phyloP scores from a whole-genome alignment of 805 yeast species.

The Metschnikowia lachancei region DNA sequence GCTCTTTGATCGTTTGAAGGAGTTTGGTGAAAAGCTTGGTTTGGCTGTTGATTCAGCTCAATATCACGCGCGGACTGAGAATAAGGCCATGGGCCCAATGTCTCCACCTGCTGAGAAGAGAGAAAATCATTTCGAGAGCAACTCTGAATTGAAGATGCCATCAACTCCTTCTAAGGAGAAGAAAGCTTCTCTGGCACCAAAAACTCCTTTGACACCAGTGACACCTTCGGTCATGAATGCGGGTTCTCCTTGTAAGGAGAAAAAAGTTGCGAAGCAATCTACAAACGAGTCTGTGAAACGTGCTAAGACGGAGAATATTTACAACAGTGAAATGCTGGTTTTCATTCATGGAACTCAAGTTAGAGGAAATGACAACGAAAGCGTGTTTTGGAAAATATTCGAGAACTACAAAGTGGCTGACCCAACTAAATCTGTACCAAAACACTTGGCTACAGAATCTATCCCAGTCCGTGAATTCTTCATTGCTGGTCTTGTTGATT shows the following conservation, averaged over 20 bases:
- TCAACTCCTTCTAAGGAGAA: neutral
- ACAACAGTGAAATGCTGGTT: neutral
- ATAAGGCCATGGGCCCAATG: neutral
- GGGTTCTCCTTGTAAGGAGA: neutral
- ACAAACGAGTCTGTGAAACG: too few relatives aligned
- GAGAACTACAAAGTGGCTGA: constrained; percentile 1
- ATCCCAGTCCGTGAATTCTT: constrained; percentile 9
- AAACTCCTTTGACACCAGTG: too few relatives aligned
- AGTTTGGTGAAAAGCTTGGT: constrained; percentile 4
- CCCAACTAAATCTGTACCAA: constrained; percentile 5
- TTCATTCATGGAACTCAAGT: neutral
- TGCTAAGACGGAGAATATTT: neutral
- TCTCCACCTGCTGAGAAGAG: constrained; percentile 1
- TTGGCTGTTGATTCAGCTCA: constrained; percentile 3
- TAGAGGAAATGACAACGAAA: constrained; percentile 2
- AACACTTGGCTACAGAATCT: constrained; percentile 3
- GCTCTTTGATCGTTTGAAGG: constrained; percentile 2
- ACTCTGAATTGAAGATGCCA: neutral
- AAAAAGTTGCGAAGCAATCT: too few relatives aligned
- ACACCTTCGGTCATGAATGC: too few relatives aligned
- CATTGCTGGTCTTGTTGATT: constrained; percentile 10
- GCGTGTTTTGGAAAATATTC: constrained; percentile 4
- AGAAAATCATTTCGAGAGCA: neutral
- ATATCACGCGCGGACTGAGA: neutral
- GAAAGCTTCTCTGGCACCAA: too few relatives aligned